Conservation (phyloP, 176 grass and related monocot species). For the Avena eriantha region DNA sequence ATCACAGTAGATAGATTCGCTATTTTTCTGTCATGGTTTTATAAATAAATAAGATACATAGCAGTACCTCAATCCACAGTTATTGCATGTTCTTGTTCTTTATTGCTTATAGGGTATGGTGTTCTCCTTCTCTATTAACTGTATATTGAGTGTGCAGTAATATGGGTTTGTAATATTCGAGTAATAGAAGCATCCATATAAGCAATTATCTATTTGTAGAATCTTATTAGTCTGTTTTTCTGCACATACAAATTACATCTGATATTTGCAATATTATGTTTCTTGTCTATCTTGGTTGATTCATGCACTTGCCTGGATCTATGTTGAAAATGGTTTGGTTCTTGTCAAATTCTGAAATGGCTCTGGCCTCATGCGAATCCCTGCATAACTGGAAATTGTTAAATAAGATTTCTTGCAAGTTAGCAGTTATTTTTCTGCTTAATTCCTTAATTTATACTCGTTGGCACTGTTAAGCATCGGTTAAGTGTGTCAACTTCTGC, state of each 20-base stretch:
- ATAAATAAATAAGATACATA: constrained; percentile 11
- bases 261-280: constrained; percentile 16
- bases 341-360: neutral
- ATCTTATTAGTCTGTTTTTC: no score
- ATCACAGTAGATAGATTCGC: neutral
- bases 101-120: neutral
- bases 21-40: constrained; percentile 18
- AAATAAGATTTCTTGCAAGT: neutral
- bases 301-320: neutral
- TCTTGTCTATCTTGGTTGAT: neutral
- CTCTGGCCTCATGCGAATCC: neutral
- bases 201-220: neutral
- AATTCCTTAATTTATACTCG: neutral
- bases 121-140: neutral
- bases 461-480: neutral
- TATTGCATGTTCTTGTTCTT: neutral
- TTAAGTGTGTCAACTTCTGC: neutral
- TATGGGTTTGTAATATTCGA: neutral
- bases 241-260: neutral
- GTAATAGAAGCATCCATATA: neutral
- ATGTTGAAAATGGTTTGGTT: neutral
- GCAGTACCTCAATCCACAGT: neutral
- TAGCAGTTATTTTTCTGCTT: neutral
- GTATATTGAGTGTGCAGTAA: neutral
- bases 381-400: neutral